Evolutionary conservation across 148 eudicot genomes (phyloP).

Genomic region (Camellia sinensis): DNA sequence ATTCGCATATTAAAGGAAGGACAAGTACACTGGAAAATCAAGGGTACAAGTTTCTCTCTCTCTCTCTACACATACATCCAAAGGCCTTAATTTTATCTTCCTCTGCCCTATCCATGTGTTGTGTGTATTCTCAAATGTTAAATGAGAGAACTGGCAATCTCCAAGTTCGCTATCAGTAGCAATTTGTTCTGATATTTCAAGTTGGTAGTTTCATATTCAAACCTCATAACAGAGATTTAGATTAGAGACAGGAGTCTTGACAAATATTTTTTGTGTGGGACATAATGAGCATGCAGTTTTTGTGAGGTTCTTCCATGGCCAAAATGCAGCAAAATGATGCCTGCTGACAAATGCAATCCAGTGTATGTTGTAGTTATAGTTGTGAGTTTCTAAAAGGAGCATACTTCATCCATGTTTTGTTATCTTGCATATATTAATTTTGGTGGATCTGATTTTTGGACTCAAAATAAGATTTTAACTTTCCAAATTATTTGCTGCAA

Average conservation of each 20-base stretch:
- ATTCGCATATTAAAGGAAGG: constrained; percentile 71
- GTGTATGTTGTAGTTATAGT: background rate
- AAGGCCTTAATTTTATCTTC: background rate
- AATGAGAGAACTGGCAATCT: constrained; percentile 5
- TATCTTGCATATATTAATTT: background rate
- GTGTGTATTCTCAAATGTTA: background rate
- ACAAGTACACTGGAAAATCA: constrained; percentile 74
- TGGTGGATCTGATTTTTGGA: background rate
- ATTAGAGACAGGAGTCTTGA: background rate
- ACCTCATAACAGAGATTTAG: background rate
- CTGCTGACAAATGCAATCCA: background rate
- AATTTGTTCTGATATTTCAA: background rate
- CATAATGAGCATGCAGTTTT: background rate
- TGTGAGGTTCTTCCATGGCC: background rate
- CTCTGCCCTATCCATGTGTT: background rate
- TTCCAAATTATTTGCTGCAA: background rate
- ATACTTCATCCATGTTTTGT: background rate
- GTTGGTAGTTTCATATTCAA: background rate
- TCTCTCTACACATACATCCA: background rate
- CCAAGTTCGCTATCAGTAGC: background rate
- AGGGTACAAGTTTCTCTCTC: constrained; percentile 53
- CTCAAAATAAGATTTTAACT: background rate
- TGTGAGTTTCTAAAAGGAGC: background rate
- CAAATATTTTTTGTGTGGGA: background rate
- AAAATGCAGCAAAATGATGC: background rate